A percentile compares a stretch with the other conserved stretches of the same genome.
Evolutionary conservation across 768 basidiomycete genomes (phyloP).

Genomic region (Agaricus sinodeliciosus): DNA sequence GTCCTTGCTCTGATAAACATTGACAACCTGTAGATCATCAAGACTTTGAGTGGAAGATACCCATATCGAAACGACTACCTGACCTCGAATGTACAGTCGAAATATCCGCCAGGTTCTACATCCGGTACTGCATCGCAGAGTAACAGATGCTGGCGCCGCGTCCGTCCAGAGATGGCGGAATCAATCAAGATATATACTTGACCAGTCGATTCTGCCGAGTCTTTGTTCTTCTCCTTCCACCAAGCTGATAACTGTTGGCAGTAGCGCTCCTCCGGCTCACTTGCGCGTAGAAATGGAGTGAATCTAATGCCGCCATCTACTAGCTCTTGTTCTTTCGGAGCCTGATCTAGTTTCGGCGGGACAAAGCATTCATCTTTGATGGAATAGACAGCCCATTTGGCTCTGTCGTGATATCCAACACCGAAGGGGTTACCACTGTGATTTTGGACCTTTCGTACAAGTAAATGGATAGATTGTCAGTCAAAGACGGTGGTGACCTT

Average conservation of each 20-base stretch:
- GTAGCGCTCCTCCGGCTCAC: constrained; percentile 5
- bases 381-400: constrained; percentile 4
- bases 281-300: background rate
- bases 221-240: constrained; percentile 4
- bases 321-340: background rate
- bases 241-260: constrained; percentile 5
- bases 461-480: background rate
- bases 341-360: background rate
- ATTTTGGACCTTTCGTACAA: background rate
- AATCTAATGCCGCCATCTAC: background rate
- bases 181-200: background rate
- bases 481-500: background rate
- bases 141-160: constrained; percentile 30
- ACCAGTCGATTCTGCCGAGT: background rate
- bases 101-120: constrained; percentile 41
- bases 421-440: background rate
- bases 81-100: constrained; percentile 62
- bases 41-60: background rate
- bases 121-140: constrained; percentile 45
- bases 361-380: background rate
- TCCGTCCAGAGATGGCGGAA: background rate
- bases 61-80: background rate
- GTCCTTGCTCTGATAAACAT: constrained; percentile 31
- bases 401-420: background rate
- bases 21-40: constrained; percentile 35